Conservation (phyloP, 164 flowering plant genomes). For the Dillenia turbinata region DNA sequence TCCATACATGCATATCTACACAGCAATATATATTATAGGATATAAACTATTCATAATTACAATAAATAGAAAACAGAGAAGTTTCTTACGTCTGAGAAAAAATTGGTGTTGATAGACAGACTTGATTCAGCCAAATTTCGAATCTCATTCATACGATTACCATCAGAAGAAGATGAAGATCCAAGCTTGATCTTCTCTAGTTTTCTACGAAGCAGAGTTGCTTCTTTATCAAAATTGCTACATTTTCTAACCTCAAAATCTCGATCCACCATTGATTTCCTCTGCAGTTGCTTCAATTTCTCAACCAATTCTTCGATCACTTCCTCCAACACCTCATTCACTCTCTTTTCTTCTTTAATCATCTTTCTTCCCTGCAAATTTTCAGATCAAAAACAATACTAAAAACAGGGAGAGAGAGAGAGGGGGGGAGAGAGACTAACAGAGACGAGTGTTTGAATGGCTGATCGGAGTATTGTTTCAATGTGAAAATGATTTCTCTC, state of each 20-base stretch:
- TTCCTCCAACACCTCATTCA: slow-evolving; percentile 37
- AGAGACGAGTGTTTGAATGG: slow-evolving; percentile 50
- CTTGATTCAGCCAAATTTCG: slow-evolving; percentile 51
- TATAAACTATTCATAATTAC: too few species aligned
- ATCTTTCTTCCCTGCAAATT: slow-evolving; percentile 53
- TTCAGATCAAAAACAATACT: not conserved
- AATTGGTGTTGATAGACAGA: slow-evolving; percentile 23
- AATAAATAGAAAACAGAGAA: not conserved
- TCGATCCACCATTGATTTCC: slow-evolving; percentile 19
- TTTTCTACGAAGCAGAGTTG: slow-evolving; percentile 38
- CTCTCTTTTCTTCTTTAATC: slow-evolving; percentile 45
- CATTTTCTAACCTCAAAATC: slow-evolving; percentile 26
- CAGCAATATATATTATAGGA: too few species aligned
- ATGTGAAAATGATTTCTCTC: slow-evolving; percentile 42
- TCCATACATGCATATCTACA: too few species aligned
- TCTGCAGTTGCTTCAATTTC: slow-evolving; percentile 48
- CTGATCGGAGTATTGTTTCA: slow-evolving; percentile 47
- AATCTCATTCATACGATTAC: slow-evolving; percentile 36
- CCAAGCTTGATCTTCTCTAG: slow-evolving; percentile 40
- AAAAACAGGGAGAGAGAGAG: slow-evolving; percentile 1
- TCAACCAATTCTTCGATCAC: slow-evolving; percentile 52
- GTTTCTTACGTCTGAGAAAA: slow-evolving; percentile 39
- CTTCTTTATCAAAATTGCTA: slow-evolving; percentile 61
- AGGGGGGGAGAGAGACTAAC: slow-evolving; percentile 30
- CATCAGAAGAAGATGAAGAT: slow-evolving; percentile 16